These are phyloP conservation scores for Cupressus sempervirens DNA, from an alignment of 75 land plant species.

Conservation along the genomic window DNA sequence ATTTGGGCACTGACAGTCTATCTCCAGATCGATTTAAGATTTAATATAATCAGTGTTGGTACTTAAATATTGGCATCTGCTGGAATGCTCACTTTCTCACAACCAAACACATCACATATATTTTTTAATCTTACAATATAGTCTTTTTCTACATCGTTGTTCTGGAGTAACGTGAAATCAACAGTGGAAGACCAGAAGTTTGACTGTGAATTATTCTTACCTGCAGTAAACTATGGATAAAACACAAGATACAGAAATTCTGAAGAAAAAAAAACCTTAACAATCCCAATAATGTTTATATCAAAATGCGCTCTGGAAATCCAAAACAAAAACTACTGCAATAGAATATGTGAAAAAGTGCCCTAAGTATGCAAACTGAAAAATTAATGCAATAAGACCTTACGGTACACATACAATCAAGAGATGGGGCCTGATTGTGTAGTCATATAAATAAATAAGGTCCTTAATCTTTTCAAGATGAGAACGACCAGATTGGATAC, in stretches of 20 bases:
- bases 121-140: too few relatives aligned
- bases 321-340: neutral
- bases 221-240: neutral
- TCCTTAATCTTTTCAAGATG: neutral
- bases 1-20: too few relatives aligned
- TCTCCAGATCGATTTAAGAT: too few relatives aligned
- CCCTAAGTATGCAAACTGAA: neutral
- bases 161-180: neutral
- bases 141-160: too few relatives aligned
- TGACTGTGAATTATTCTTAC: too few relatives aligned
- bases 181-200: neutral
- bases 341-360: neutral
- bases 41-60: too few relatives aligned
- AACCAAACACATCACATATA: too few relatives aligned
- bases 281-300: neutral
- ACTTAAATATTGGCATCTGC: too few relatives aligned
- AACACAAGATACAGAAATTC: neutral
- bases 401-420: neutral
- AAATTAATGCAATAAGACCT: neutral
- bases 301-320: neutral
- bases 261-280: neutral
- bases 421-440: neutral
- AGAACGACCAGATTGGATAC: neutral
- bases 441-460: neutral
- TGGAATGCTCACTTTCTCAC: too few relatives aligned